A percentile compares a stretch with the other conserved stretches of the same genome.
phyloP scores from a whole-genome alignment of 2,329 filamentous ascomycete genomes.

The Xylariomycetidae sp. region DNA sequence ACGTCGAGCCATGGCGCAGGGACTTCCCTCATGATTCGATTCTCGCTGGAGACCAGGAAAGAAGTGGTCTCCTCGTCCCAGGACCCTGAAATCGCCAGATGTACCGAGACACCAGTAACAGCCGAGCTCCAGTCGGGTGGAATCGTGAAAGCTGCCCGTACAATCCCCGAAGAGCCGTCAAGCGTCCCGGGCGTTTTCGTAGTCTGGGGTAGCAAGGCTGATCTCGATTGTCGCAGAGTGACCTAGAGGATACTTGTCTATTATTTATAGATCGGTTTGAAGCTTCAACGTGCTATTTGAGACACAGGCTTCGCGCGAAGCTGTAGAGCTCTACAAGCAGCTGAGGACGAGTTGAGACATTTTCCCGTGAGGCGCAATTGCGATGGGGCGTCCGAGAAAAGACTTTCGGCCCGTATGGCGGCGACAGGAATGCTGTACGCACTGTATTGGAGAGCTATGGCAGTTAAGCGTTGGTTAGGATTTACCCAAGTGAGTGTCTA shows the following conservation, averaged over 20 bases:
- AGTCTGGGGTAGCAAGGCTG: constrained; percentile 19
- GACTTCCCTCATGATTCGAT: constrained; percentile 5
- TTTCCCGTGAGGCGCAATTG: no score
- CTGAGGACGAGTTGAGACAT: no score
- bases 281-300: not conserved
- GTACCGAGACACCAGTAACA: constrained; percentile 16
- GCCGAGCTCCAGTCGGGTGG: constrained; percentile 24
- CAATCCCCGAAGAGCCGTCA: constrained; percentile 21
- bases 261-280: constrained; percentile 8
- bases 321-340: no score
- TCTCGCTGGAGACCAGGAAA: constrained; percentile 5
- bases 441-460: no score
- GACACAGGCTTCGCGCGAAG: constrained; percentile 2
- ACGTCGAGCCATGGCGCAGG: constrained; percentile 2
- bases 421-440: no score
- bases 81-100: no score
- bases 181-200: constrained; percentile 24
- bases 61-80: constrained; percentile 2
- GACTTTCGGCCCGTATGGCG: no score
- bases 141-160: constrained; percentile 21
- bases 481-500: no score
- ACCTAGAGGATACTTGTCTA: constrained; percentile 17
- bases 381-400: no score
- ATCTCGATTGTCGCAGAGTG: constrained; percentile 17
- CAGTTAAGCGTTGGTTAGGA: no score